A percentile compares a stretch with the other conserved stretches of the same genome.
Evolutionary conservation across 2,329 filamentous ascomycete species (phyloP).

Genomic region (Akanthomyces dipterigenus): DNA sequence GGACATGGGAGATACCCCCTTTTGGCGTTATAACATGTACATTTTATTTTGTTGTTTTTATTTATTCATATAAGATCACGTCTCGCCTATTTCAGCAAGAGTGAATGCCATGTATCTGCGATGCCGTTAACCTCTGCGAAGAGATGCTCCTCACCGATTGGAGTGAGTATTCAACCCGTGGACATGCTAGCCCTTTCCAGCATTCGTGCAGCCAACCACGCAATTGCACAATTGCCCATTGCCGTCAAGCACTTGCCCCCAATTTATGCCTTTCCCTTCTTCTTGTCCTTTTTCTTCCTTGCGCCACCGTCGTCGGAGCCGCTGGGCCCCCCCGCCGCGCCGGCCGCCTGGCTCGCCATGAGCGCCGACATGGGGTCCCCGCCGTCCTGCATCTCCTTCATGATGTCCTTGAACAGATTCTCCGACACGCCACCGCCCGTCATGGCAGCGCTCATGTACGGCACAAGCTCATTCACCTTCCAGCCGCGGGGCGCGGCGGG

Average conservation of each 20-base stretch:
- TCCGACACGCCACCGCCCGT: slow-evolving; percentile 91
- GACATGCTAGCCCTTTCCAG: background rate
- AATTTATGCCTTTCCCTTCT: slow-evolving; percentile 36
- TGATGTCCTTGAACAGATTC: slow-evolving; percentile 93
- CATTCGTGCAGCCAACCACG: background rate
- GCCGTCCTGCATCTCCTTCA: slow-evolving; percentile 73
- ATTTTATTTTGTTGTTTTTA: slow-evolving; percentile 7
- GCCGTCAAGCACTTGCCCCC: background rate
- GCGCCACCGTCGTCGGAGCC: slow-evolving; percentile 17
- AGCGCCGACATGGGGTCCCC: slow-evolving; percentile 40
- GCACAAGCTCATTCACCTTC: slow-evolving; percentile 81
- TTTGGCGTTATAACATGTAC: slow-evolving; percentile 10
- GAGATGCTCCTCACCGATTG: background rate
- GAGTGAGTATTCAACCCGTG: background rate
- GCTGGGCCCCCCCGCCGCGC: slow-evolving; percentile 21
- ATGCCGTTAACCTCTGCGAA: too few species aligned
- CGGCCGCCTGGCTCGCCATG: slow-evolving; percentile 31
- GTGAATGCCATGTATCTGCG: background rate
- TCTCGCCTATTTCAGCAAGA: slow-evolving; percentile 2
- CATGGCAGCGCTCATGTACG: slow-evolving; percentile 81
- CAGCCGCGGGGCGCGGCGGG: slow-evolving; percentile 77
- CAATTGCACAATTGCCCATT: too few species aligned
- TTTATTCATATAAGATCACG: background rate
- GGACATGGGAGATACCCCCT: slow-evolving; percentile 4
- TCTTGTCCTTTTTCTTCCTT: slow-evolving; percentile 44